Percentiles rank a stretch among this genome's conserved stretches.
phyloP scores from a whole-genome alignment of 106 monocot genomes.

The Apostasia shenzhenica region DNA sequence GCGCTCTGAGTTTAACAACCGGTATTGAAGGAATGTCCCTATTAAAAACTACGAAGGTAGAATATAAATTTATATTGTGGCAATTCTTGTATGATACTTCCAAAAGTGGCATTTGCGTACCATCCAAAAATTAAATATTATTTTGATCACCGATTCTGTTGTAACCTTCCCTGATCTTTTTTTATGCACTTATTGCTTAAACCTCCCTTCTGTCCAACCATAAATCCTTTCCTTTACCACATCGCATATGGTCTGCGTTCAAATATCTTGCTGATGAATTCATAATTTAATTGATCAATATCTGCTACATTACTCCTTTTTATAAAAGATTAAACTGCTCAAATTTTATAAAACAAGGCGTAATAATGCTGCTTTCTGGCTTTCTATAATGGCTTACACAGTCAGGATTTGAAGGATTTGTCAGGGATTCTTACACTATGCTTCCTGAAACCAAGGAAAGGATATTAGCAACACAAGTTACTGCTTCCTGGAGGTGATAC shows the following conservation, averaged over 20 bases:
- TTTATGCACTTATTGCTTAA: no score
- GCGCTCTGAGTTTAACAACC: conserved; percentile 54
- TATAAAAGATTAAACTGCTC: neutral
- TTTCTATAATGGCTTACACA: conserved; percentile 18
- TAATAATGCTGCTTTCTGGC: neutral
- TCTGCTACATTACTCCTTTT: no score
- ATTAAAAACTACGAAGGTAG: conserved; percentile 91
- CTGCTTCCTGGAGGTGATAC: conserved; percentile 74
- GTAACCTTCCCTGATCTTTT: no score
- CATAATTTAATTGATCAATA: no score
- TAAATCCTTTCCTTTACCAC: no score
- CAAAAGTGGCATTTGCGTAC: neutral
- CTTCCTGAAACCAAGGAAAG: conserved; percentile 91
- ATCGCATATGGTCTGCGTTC: no score
- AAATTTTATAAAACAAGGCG: neutral
- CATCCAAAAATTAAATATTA: no score
- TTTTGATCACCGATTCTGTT: no score
- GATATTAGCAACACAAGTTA: conserved; percentile 85
- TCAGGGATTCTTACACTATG: conserved; percentile 72
- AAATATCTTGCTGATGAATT: no score
- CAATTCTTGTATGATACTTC: neutral
- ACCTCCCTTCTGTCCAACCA: no score
- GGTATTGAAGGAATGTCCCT: conserved; percentile 74
- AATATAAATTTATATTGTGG: conserved; percentile 1
- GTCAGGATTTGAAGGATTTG: conserved; percentile 96